These are phyloP conservation scores for Dryas drummondii DNA, from an alignment of 306 rosid species.

Conservation along the genomic window DNA sequence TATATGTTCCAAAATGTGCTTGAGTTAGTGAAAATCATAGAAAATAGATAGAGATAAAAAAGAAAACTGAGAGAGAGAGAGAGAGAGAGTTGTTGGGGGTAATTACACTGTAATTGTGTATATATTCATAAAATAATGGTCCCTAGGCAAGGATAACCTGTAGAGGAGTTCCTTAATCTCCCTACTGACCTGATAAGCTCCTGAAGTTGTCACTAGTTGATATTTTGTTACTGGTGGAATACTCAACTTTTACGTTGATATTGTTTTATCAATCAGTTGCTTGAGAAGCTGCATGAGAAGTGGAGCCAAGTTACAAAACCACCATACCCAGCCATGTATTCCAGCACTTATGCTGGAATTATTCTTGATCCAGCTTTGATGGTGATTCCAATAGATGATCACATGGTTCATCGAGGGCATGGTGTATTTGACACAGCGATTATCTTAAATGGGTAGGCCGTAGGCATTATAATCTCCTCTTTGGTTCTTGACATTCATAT, in stretches of 20 bases:
- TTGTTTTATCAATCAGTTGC: slow-evolving; percentile 45
- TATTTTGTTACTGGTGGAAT: too few relatives aligned
- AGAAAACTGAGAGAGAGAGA: too few relatives aligned
- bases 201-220: too few relatives aligned
- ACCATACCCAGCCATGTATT: slow-evolving; percentile 86
- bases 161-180: background rate
- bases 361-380: slow-evolving; percentile 82
- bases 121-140: too few relatives aligned
- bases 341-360: slow-evolving; percentile 86
- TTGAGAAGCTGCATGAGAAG: slow-evolving; percentile 73
- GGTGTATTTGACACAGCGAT: slow-evolving; percentile 90
- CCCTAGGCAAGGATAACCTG: too few relatives aligned
- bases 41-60: too few relatives aligned
- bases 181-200: background rate
- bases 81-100: too few relatives aligned
- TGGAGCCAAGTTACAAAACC: slow-evolving; percentile 63
- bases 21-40: too few relatives aligned
- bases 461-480: slow-evolving; percentile 16
- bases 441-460: slow-evolving; percentile 74
- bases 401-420: slow-evolving; percentile 93
- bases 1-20: too few relatives aligned
- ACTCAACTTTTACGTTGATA: background rate
- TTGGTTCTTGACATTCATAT: background rate
- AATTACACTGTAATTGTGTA: too few relatives aligned
- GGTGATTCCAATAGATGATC: slow-evolving; percentile 90